Conservation (phyloP, 2,329 filamentous ascomycete species). For the Scedosporium minutisporum region DNA sequence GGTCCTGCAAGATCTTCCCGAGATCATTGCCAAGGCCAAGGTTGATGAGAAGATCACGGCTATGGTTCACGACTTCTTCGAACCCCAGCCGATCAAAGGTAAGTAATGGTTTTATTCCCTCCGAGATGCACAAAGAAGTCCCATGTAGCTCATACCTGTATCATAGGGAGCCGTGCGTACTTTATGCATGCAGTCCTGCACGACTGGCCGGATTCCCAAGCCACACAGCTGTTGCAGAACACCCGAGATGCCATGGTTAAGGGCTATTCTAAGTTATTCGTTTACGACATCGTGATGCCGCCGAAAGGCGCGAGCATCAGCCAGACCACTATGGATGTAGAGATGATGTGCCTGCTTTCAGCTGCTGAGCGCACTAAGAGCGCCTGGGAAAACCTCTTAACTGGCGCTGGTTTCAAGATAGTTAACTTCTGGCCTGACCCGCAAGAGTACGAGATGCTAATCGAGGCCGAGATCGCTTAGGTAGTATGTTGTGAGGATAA, state of each 20-base stretch:
- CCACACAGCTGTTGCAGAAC: slow-evolving; percentile 19
- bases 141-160: background rate
- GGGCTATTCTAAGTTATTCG: slow-evolving; percentile 26
- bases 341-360: slow-evolving; percentile 22
- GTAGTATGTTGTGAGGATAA: background rate
- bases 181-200: slow-evolving; percentile 32
- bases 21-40: slow-evolving; percentile 21
- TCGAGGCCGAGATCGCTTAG: slow-evolving; percentile 10
- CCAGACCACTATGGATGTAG: slow-evolving; percentile 23
- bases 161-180: slow-evolving; percentile 22
- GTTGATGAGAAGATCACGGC: slow-evolving; percentile 11
- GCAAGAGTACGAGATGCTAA: slow-evolving; percentile 8
- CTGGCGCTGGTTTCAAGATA: slow-evolving; percentile 16
- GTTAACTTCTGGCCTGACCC: slow-evolving; percentile 19
- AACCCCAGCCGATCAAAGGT: slow-evolving; percentile 11
- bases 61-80: slow-evolving; percentile 16
- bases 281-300: slow-evolving; percentile 28
- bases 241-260: slow-evolving; percentile 24
- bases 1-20: slow-evolving; percentile 27
- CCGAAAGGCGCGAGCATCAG: slow-evolving; percentile 19
- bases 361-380: slow-evolving; percentile 20
- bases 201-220: slow-evolving; percentile 28
- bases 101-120: background rate
- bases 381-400: slow-evolving; percentile 18
- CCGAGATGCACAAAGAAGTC: background rate